Evolutionary conservation across 371 early-diverging fungal genomes (phyloP).

Genomic region (Mortierella sp.): DNA sequence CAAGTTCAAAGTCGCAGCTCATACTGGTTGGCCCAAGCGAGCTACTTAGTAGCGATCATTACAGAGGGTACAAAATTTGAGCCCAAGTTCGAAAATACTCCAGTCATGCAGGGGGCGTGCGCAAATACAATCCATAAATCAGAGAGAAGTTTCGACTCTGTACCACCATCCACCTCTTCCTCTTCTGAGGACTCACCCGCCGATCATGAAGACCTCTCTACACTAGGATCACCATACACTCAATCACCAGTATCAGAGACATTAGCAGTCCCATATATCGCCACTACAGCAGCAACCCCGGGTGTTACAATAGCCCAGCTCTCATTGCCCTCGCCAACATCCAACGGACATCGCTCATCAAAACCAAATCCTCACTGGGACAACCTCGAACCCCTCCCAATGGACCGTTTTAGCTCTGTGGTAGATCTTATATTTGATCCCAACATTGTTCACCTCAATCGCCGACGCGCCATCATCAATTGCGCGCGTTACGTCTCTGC

Average conservation of each 20-base stretch:
- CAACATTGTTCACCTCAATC: slow-evolving; percentile 28
- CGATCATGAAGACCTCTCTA: neutral
- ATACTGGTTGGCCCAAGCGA: slow-evolving; percentile 45
- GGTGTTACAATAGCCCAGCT: neutral
- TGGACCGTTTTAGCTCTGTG: slow-evolving; percentile 32
- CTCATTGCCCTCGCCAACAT: neutral
- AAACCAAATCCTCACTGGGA: neutral
- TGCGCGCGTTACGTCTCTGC: slow-evolving; percentile 55
- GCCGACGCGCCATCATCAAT: slow-evolving; percentile 53
- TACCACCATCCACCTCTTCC: neutral
- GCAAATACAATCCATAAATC: slow-evolving; percentile 13
- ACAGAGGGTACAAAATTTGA: slow-evolving; percentile 30
- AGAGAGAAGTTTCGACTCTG: neutral
- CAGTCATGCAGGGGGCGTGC: slow-evolving; percentile 5
- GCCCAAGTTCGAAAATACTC: slow-evolving; percentile 12
- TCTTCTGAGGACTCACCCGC: neutral
- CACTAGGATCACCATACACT: neutral
- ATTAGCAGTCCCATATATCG: too few relatives aligned
- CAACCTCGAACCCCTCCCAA: slow-evolving; percentile 14
- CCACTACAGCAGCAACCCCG: neutral
- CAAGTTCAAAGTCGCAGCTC: slow-evolving; percentile 26
- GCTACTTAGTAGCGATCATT: slow-evolving; percentile 32
- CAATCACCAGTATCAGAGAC: neutral
- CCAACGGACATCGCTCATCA: neutral
- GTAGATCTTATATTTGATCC: slow-evolving; percentile 52